Conservation (phyloP, 345 rosid genomes). For the Anacardium occidentale region DNA sequence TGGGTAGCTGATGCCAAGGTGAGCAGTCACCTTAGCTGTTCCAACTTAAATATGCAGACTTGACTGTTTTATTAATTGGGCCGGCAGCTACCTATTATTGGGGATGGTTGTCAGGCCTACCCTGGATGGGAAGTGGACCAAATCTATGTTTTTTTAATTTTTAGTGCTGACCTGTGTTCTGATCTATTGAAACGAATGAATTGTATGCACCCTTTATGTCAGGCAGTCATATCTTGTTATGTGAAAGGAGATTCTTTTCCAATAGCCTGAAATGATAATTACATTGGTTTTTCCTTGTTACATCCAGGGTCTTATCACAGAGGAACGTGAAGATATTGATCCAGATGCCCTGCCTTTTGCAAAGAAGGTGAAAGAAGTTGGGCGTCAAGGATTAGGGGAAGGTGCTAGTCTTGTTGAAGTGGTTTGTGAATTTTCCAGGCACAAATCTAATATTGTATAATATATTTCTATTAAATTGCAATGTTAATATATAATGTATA, state of each 20-base stretch:
- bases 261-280: slow-evolving; percentile 13
- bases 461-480: neutral
- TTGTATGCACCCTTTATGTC: neutral
- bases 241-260: slow-evolving; percentile 12
- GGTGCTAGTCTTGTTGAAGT: slow-evolving; percentile 89
- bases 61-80: neutral
- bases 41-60: neutral
- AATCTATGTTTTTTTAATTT: neutral
- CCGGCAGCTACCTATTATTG: neutral
- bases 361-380: slow-evolving; percentile 66
- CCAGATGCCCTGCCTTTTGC: slow-evolving; percentile 85
- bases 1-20: slow-evolving; percentile 99
- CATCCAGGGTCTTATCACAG: slow-evolving; percentile 83
- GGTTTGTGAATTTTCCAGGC: slow-evolving; percentile 47
- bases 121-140: neutral
- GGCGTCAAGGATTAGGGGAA: slow-evolving; percentile 85
- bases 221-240: neutral
- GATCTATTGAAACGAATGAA: neutral
- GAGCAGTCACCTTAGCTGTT: slow-evolving; percentile 9
- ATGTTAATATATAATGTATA: slow-evolving; percentile 9
- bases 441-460: neutral
- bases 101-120: neutral
- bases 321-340: slow-evolving; percentile 72
- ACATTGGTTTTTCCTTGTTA: slow-evolving; percentile 25
- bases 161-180: neutral